Base-by-base conservation (phyloP, 2,329 filamentous ascomycete species). In the Neopestalotiopsis sp. region DNA sequence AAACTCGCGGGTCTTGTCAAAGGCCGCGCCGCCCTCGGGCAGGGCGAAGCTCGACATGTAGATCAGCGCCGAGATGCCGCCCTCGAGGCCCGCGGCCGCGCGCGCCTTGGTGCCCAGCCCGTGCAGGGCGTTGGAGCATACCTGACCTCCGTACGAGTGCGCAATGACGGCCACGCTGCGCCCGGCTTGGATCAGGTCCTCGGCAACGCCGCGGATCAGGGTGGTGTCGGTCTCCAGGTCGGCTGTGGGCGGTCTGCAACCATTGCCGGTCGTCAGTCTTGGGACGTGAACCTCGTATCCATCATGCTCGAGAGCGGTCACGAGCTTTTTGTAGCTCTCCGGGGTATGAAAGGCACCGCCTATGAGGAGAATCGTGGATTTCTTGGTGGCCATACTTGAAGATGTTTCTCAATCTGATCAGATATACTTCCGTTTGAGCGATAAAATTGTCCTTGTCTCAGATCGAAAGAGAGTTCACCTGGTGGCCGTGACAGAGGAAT, bases 121-220 rank as follows among this genome's bases (percentile, higher is more conserved):
- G 63, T 70, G 20, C 0, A 78, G 57, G 1, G 74, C 74, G 45
- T 77, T 76, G 14, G 72, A 71, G 12, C 73, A 73, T 3, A 79
- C 76, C 28, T 76, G 73, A 0, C 76, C 76, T 14, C 76, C 77
- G 58, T 78, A 78, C 1, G 73, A 76, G 40, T 79, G 73, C 68
- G 74, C 67, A 12, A 78, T 38, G 4, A 66, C 72, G 4, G 70
- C 68, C 1, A 76, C 67, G 9, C 40, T 68, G 3, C 70, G 71
- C 2, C 76, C 77, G 0, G 68, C 69, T 1, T 66, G 53, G 4
- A 74, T 64, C 3, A 78, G 75, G 2, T 66, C 70, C 28, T 73
- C 69, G 5, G 71, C 72, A 20, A 72, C 71, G 40, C 42, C 65
- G 4, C 72, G 74, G 9, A 78, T 62, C 32, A 74, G 38, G 2